These are phyloP conservation scores for Fonsecaea pugnacius DNA, from an alignment of 2,329 filamentous ascomycete genomes.

Conservation along the genomic window DNA sequence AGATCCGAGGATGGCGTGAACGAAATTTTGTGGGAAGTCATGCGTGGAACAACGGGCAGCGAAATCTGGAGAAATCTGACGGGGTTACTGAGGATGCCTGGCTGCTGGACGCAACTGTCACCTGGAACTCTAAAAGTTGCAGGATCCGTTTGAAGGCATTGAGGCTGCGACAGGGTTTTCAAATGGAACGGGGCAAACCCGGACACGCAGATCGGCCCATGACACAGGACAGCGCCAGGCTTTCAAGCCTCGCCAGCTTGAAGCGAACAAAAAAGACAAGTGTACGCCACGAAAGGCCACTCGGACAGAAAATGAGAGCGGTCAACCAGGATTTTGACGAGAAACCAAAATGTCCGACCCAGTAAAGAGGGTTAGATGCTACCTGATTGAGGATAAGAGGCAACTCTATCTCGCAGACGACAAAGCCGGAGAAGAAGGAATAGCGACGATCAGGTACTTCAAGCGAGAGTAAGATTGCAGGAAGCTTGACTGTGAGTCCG, in stretches of 20 bases:
- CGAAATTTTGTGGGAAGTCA: slow-evolving; percentile 10
- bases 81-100: slow-evolving; percentile 10
- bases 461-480: slow-evolving; percentile 29
- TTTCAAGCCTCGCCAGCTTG: slow-evolving; percentile 10
- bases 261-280: slow-evolving; percentile 11
- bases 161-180: slow-evolving; percentile 30
- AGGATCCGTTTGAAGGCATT: slow-evolving; percentile 27
- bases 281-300: slow-evolving; percentile 26
- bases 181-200: slow-evolving; percentile 25
- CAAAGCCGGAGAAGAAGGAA: slow-evolving; percentile 21
- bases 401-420: slow-evolving; percentile 23
- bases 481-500: slow-evolving; percentile 12
- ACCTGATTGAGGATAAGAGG: slow-evolving; percentile 15
- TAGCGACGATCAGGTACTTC: slow-evolving; percentile 19
- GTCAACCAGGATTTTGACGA: slow-evolving; percentile 23
- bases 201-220: slow-evolving; percentile 24
- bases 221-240: not conserved
- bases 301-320: slow-evolving; percentile 26
- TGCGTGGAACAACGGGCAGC: slow-evolving; percentile 15
- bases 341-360: slow-evolving; percentile 18
- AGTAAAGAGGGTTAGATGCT: slow-evolving; percentile 4
- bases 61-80: slow-evolving; percentile 16
- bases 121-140: slow-evolving; percentile 33
- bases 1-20: slow-evolving; percentile 13
- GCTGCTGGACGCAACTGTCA: slow-evolving; percentile 24